Evolutionary conservation across 768 basidiomycete species (phyloP).

Genomic region (Agaricus subrufescens): DNA sequence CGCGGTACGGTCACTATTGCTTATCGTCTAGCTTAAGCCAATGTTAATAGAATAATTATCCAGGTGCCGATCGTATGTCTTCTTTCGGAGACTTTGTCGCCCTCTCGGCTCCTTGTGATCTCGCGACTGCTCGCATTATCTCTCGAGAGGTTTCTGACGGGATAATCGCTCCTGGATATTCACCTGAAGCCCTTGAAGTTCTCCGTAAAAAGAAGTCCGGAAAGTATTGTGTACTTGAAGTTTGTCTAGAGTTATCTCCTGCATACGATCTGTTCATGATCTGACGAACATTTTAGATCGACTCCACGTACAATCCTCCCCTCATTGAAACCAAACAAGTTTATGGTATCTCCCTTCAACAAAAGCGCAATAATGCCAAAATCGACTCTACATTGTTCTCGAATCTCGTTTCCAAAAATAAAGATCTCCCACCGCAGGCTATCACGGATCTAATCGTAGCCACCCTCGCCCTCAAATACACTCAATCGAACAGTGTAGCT

Average conservation of each 20-base stretch:
- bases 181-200: conserved; percentile 81
- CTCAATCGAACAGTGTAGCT: conserved; percentile 97
- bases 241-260: conserved; percentile 23
- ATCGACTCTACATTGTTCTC: conserved; percentile 77
- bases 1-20: conserved; percentile 51
- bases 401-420: conserved; percentile 88
- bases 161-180: conserved; percentile 94
- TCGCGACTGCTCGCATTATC: conserved; percentile 93
- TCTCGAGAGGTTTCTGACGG: conserved; percentile 99
- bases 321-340: conserved; percentile 92
- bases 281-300: conserved; percentile 54
- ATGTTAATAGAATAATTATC: conserved; percentile 1
- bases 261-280: too few species aligned
- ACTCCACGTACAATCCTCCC: conserved; percentile 75
- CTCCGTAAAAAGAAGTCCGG: conserved; percentile 96
- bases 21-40: not conserved
- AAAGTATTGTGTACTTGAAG: conserved; percentile 97
- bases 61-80: conserved; percentile 97
- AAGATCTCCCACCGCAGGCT: conserved; percentile 75
- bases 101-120: conserved; percentile 86
- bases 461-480: conserved; percentile 96
- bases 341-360: conserved; percentile 87
- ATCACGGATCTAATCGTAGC: conserved; percentile 93
- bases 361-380: conserved; percentile 85
- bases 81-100: conserved; percentile 99